A percentile compares a stretch with the other conserved stretches of the same genome.
These are phyloP conservation scores for Phytophthora foliorum DNA, from an alignment of 352 stramenopile genomes.

Conservation along the genomic window DNA sequence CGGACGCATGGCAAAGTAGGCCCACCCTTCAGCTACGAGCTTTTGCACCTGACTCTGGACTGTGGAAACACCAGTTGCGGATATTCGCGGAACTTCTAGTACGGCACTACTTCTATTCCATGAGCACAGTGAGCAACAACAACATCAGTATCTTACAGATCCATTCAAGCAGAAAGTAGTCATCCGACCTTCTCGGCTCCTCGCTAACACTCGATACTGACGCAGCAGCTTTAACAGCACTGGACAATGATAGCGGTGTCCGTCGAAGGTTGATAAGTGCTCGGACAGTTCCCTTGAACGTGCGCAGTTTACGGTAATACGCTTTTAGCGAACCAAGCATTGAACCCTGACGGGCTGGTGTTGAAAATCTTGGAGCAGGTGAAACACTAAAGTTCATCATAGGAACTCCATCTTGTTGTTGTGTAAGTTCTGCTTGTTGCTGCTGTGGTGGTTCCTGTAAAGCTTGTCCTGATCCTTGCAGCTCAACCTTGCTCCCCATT, in stretches of 20 bases:
- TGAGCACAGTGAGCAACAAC: background rate
- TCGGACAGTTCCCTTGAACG: constrained; percentile 76
- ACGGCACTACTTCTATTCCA: constrained; percentile 13
- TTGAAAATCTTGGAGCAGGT: constrained; percentile 4
- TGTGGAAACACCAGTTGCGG: constrained; percentile 40
- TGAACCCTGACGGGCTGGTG: constrained; percentile 34
- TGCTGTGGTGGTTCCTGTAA: constrained; percentile 7
- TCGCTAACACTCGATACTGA: constrained; percentile 5
- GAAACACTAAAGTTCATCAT: constrained; percentile 36
- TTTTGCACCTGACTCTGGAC: constrained; percentile 71
- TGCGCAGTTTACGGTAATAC: constrained; percentile 74
- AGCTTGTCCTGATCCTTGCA: constrained; percentile 18
- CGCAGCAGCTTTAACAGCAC: background rate
- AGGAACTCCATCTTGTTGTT: constrained; percentile 20
- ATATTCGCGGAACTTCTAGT: constrained; percentile 49
- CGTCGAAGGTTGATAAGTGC: constrained; percentile 68
- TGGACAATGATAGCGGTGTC: constrained; percentile 30
- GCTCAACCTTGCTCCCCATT: constrained; percentile 20
- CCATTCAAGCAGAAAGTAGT: background rate
- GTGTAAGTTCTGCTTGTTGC: constrained; percentile 1
- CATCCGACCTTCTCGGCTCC: constrained; percentile 26
- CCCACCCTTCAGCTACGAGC: constrained; percentile 67
- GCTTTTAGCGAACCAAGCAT: constrained; percentile 69
- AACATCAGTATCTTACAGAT: background rate
- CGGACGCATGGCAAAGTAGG: background rate